A percentile compares a stretch with the other conserved stretches of the same genome.
Evolutionary conservation across 345 rosid species (phyloP).

Genomic region (Balakata baccata): DNA sequence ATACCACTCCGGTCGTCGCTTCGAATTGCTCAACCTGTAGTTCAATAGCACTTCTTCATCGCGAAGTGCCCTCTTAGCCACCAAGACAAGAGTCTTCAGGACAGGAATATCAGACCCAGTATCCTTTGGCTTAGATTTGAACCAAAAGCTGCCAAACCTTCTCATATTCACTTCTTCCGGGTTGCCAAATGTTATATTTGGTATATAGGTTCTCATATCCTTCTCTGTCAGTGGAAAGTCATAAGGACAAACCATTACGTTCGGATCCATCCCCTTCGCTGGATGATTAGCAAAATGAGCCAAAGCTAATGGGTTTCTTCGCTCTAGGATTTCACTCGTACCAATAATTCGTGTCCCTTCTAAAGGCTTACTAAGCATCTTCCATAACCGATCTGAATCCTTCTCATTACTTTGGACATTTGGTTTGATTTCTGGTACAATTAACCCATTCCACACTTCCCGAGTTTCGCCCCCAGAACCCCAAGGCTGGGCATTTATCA

Average conservation of each 20-base stretch:
- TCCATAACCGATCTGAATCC: slow-evolving; percentile 71
- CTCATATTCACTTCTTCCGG: slow-evolving; percentile 57
- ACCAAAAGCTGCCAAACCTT: slow-evolving; percentile 74
- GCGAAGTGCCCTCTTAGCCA: slow-evolving; percentile 64
- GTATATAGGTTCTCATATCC: slow-evolving; percentile 67
- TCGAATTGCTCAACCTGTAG: slow-evolving; percentile 63
- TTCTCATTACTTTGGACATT: slow-evolving; percentile 24
- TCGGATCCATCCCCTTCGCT: slow-evolving; percentile 59
- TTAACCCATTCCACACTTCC: slow-evolving; percentile 54
- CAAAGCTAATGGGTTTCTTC: slow-evolving; percentile 78
- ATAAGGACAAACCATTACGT: slow-evolving; percentile 80
- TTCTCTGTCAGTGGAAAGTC: slow-evolving; percentile 71
- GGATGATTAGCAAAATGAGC: slow-evolving; percentile 86
- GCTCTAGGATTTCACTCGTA: slow-evolving; percentile 50
- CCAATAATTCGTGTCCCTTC: slow-evolving; percentile 30
- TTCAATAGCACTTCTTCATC: slow-evolving; percentile 76
- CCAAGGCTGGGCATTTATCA: slow-evolving; percentile 87
- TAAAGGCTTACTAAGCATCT: slow-evolving; percentile 67
- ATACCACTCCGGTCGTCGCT: slow-evolving; percentile 70
- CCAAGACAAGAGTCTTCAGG: slow-evolving; percentile 67
- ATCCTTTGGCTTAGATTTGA: slow-evolving; percentile 33
- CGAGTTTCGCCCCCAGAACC: slow-evolving; percentile 66
- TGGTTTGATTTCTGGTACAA: slow-evolving; percentile 29
- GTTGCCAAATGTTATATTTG: slow-evolving; percentile 53
- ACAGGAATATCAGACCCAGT: slow-evolving; percentile 33